Conservation (phyloP, 2,329 filamentous ascomycete genomes). For the Leptodontidium sp. region DNA sequence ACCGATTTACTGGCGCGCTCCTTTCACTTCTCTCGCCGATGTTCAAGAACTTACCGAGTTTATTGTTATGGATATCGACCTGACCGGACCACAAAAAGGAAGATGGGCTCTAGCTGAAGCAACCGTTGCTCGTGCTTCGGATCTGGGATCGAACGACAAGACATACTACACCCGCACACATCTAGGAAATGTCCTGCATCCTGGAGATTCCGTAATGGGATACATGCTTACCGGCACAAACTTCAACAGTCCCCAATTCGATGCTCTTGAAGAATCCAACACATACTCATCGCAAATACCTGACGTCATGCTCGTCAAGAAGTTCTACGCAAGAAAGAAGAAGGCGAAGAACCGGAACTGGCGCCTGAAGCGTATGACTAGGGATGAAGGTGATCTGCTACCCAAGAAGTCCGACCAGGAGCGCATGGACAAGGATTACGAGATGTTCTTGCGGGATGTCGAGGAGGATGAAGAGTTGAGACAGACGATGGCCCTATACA, state of each 20-base stretch:
- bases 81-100: conserved; percentile 76
- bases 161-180: conserved; percentile 93
- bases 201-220: conserved; percentile 93
- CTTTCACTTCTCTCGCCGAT: conserved; percentile 85
- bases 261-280: conserved; percentile 80
- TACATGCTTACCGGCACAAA: conserved; percentile 90
- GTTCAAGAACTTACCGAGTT: conserved; percentile 89
- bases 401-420: conserved; percentile 89
- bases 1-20: conserved; percentile 87
- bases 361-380: conserved; percentile 92
- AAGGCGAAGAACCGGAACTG: conserved; percentile 87
- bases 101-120: conserved; percentile 87
- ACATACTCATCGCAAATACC: conserved; percentile 82
- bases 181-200: conserved; percentile 82
- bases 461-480: conserved; percentile 94
- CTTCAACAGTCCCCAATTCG: conserved; percentile 89
- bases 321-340: conserved; percentile 87
- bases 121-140: conserved; percentile 85
- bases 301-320: conserved; percentile 96
- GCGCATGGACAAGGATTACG: conserved; percentile 90
- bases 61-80: conserved; percentile 93
- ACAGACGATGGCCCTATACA: conserved; percentile 86
- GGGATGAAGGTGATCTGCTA: conserved; percentile 86
- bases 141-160: conserved; percentile 85
- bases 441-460: conserved; percentile 95